Percentiles rank a stretch among this genome's conserved stretches.
Evolutionary conservation across 257 asterid species (phyloP).

Genomic region (Solanum piurae): DNA sequence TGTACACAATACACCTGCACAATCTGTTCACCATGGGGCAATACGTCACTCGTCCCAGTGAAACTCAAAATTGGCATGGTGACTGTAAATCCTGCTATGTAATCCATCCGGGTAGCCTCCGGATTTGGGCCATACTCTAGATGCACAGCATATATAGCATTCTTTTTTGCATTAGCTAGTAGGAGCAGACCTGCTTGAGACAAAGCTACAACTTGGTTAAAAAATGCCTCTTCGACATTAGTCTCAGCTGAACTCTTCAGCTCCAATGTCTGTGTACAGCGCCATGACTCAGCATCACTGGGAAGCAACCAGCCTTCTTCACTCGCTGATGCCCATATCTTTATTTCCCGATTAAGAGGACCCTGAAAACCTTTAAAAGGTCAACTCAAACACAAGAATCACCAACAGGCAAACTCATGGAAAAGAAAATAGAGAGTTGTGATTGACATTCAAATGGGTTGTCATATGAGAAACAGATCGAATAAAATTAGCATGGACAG

Average conservation of each 20-base stretch:
- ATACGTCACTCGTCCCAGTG: constrained; percentile 76
- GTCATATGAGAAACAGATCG: neutral
- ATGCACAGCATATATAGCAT: constrained; percentile 95
- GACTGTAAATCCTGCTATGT: constrained; percentile 84
- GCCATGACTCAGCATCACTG: constrained; percentile 89
- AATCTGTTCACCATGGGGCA: constrained; percentile 79
- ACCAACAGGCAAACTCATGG: constrained; percentile 1
- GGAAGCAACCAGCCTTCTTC: constrained; percentile 99
- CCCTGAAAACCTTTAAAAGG: constrained; percentile 44
- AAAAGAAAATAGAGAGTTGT: neutral
- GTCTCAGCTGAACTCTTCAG: constrained; percentile 62
- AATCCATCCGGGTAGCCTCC: constrained; percentile 71
- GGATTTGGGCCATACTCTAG: constrained; percentile 85
- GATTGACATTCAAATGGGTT: neutral
- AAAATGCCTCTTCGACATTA: constrained; percentile 65
- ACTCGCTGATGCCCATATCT: constrained; percentile 85
- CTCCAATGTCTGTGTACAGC: constrained; percentile 75
- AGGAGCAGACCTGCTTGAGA: constrained; percentile 69
- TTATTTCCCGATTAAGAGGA: constrained; percentile 73
- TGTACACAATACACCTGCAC: constrained; percentile 96
- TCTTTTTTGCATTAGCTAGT: constrained; percentile 90
- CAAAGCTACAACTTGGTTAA: constrained; percentile 91
- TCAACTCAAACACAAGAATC: neutral
- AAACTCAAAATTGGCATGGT: constrained; percentile 97
- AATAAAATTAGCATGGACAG: neutral